Conservation (phyloP, 768 basidiomycete species). For the Tulasnella sp. region DNA sequence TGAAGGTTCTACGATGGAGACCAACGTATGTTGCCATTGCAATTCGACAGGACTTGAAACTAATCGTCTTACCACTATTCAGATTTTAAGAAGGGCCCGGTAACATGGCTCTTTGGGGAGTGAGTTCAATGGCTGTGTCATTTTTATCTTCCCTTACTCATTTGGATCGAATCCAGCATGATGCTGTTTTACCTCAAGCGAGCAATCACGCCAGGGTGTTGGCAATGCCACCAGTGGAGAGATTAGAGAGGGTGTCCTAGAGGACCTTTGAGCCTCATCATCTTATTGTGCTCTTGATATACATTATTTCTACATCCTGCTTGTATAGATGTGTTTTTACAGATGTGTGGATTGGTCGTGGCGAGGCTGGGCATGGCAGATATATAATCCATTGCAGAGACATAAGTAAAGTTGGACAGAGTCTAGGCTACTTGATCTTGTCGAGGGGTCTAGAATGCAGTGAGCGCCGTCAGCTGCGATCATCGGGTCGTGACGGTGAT, state of each 20-base stretch:
- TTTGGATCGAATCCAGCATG: not conserved
- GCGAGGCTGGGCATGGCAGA: not conserved
- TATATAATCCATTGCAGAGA: not conserved
- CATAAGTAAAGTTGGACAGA: not conserved
- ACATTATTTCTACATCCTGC: not conserved
- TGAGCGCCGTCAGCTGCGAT: constrained; percentile 34
- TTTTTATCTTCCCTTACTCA: not conserved
- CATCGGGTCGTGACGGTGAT: not conserved
- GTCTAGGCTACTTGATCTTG: constrained; percentile 72
- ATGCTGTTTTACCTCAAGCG: constrained; percentile 21
- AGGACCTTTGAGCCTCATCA: not conserved
- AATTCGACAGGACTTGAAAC: not conserved
- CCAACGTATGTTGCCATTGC: not conserved
- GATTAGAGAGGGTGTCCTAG: not conserved
- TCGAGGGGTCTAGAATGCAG: constrained; percentile 68
- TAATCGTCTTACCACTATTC: not conserved
- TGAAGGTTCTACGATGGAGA: constrained; percentile 16
- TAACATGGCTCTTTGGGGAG: constrained; percentile 19
- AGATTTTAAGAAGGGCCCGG: constrained; percentile 17
- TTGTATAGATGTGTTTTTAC: too few species aligned
- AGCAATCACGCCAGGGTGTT: constrained; percentile 16
- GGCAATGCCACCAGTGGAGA: constrained; percentile 22
- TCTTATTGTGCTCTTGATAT: not conserved
- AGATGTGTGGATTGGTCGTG: not conserved
- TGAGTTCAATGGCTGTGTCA: not conserved